Base-by-base conservation (phyloP, 495 filamentous ascomycete genomes). In the Xylaria palmicola region DNA sequence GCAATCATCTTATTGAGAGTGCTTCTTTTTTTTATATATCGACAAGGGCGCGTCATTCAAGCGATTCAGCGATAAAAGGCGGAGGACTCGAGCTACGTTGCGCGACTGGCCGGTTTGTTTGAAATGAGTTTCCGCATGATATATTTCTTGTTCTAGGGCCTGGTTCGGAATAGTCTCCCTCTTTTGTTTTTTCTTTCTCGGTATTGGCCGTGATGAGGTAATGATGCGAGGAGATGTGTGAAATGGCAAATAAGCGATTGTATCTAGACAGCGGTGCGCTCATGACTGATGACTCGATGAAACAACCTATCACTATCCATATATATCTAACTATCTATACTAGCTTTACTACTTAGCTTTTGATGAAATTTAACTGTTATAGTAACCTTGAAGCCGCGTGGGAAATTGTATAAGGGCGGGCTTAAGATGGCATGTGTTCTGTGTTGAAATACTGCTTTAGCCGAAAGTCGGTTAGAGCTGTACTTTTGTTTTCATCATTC, bases 251-350 rank as follows among this genome's bases (percentile, higher is more conserved):
- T 12, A 17, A 37, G 17, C 40, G 36, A 37, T 39, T 54, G 56
- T 59, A 59, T 50, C 45, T 59, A 59, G 56, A 59, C 27, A 45
- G 12, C 29, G 1, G 27, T 36, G 41, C 15, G n/a, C 24, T 49
- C 30, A 59, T 32, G 56, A 59, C 27, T 59, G 17, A 59, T 59
- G 56, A 59, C 56, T 50, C 32, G 22, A 47, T 49, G 56, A 56
- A 24, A n/a, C n/a, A 30, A 12, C 32, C 29, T 37, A 37, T 20
- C 10, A 37, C 19, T 53, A 17, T 29, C 22, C 9, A 34, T 36
- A 34, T 36, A 34, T 51, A 13, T 15, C 4, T 36, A 15, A 36
- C 32, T 51, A 22, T 39, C 2, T 22, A 51, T 37, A 1, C 19
- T 5, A 8, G 19, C 40, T 20, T 10, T 22, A 20, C 17, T 4